A percentile compares a stretch with the other conserved stretches of the same genome.
phyloP scores from a whole-genome alignment of 345 rosid genomes.

The Eutrema japonicum region DNA sequence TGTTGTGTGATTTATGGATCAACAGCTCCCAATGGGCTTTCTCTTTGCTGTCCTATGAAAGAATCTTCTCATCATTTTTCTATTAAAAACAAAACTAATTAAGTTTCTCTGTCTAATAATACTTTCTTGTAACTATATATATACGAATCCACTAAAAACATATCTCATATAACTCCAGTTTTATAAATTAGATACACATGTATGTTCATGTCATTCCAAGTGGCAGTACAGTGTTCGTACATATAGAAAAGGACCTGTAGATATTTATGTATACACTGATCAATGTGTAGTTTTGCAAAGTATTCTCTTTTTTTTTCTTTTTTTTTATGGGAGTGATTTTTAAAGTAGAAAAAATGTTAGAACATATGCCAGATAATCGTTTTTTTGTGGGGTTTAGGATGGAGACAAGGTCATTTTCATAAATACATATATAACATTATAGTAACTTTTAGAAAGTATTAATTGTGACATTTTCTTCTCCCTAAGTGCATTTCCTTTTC shows the following conservation, averaged over 20 bases:
- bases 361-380: slow-evolving; percentile 35
- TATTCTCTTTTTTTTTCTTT: not conserved
- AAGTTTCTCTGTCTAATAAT: slow-evolving; percentile 12
- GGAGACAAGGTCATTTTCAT: slow-evolving; percentile 31
- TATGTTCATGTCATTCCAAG: slow-evolving; percentile 23
- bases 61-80: slow-evolving; percentile 26
- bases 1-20: no score
- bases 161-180: slow-evolving; percentile 3
- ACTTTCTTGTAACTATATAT: slow-evolving; percentile 5
- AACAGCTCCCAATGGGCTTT: slow-evolving; percentile 27
- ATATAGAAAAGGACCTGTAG: not conserved
- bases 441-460: slow-evolving; percentile 32
- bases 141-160: slow-evolving; percentile 14
- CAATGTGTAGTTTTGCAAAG: not conserved
- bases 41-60: slow-evolving; percentile 23
- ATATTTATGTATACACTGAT: slow-evolving; percentile 8
- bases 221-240: slow-evolving; percentile 29
- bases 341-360: not conserved
- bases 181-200: not conserved
- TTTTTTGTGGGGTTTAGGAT: slow-evolving; percentile 38
- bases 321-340: not conserved
- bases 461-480: slow-evolving; percentile 3
- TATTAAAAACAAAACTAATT: not conserved
- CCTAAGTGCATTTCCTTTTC: slow-evolving; percentile 37
- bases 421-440: not conserved